Evolutionary conservation across 1,139 yeast species (phyloP), one percentile per base, ranked within the genome.

Genomic region (Pichia sp.): DNA sequence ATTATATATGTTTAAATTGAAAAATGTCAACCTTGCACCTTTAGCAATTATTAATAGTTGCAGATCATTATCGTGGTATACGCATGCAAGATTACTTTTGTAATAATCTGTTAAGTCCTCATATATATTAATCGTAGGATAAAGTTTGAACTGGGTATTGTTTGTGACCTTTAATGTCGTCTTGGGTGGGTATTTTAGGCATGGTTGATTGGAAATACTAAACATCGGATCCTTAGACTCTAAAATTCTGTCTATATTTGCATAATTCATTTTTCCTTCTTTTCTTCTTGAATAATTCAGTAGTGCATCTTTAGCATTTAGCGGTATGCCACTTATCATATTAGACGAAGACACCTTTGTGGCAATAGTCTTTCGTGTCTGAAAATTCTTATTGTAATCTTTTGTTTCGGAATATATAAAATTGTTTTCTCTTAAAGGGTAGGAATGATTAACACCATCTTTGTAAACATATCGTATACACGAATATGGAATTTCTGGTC

Each of bases 21-120:
- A 59, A 8, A 56, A 39, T 11, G 36, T 42, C 3, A 61, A 37
- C 6, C 43, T 53, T 4, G 62, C 54, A 14, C 52, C 53, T 9
- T 48, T 43, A 4, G 57, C 62, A 18, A 58, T 48, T 17, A 62
- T 42, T 22, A 60, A 22, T 8, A 55, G 24, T 18, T 51, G 45
- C 30, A 41, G 46, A 8, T 45, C 39, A 50, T 74, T 73, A 48
- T 72, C 73, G 47, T 71, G 73, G 55, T 67, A 74, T 47, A 61
- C 60, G 5, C 36, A 11, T 10, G 49, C 34, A n/a, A 48, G 34
- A 19, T 48, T 48, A 24, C 46, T 43, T 12, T 36, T 27, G 24
- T 18, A 40, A 28, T 20, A 43, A n/a, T n/a, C n/a, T n/a, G n/a
- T n/a, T n/a, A n/a, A n/a, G n/a, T n/a, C n/a, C n/a, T n/a, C n/a